Conservation (phyloP, 2,329 filamentous ascomycete genomes). For the Hymenotorrendiella dingleyae region DNA sequence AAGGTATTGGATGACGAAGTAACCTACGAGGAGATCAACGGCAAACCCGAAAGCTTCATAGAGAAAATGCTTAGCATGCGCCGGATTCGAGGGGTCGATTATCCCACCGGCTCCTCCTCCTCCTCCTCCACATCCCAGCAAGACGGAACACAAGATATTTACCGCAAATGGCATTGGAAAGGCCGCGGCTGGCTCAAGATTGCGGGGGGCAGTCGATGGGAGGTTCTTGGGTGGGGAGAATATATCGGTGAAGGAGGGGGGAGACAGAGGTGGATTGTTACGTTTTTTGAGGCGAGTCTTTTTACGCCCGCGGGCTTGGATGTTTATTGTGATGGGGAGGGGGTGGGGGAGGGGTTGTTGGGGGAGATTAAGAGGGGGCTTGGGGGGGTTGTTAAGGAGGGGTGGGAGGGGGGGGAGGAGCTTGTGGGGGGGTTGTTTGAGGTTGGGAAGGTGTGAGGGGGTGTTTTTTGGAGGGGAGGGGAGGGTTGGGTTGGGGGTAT, state of each 20-base stretch:
- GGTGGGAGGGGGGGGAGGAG: slow-evolving; percentile 42
- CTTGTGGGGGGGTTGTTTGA: slow-evolving; percentile 48
- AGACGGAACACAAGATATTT: neutral
- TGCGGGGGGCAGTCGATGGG: slow-evolving; percentile 68
- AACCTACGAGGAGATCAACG: slow-evolving; percentile 44
- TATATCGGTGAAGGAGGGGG: slow-evolving; percentile 18
- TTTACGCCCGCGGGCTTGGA: slow-evolving; percentile 82
- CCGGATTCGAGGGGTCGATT: slow-evolving; percentile 61
- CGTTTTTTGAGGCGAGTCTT: slow-evolving; percentile 75
- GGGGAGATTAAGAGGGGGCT: slow-evolving; percentile 50
- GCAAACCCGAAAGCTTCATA: slow-evolving; percentile 33
- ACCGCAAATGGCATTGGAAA: slow-evolving; percentile 61
- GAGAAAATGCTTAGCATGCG: slow-evolving; percentile 44
- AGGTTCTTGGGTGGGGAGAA: slow-evolving; percentile 69
- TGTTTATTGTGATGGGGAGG: slow-evolving; percentile 62
- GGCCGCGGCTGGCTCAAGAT: slow-evolving; percentile 71
- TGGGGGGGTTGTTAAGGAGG: slow-evolving; percentile 42
- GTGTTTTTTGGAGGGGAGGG: neutral
- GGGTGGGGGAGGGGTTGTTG: slow-evolving; percentile 52
- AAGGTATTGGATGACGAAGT: slow-evolving; percentile 62
- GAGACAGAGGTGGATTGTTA: slow-evolving; percentile 64
- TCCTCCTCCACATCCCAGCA: too few species aligned
- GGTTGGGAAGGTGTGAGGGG: slow-evolving; percentile 28
- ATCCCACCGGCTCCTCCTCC: too few species aligned
- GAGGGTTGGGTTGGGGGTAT: too few species aligned